Evolutionary conservation across 2,329 filamentous ascomycete species (phyloP).

Genomic region (Diaporthe citriasiana): DNA sequence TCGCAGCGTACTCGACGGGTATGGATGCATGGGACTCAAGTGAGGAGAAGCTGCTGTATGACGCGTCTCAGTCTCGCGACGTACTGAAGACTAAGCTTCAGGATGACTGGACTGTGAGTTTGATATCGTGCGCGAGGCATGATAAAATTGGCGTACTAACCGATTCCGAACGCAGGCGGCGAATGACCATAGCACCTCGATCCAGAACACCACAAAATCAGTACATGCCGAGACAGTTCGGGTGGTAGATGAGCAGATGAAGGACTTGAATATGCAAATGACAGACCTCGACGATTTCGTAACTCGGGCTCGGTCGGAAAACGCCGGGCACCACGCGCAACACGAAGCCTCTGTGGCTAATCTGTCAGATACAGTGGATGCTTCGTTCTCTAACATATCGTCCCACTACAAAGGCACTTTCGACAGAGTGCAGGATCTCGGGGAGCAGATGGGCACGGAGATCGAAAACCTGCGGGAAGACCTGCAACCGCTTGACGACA

Average conservation of each 20-base stretch:
- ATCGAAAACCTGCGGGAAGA: constrained; percentile 70
- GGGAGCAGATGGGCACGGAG: constrained; percentile 75
- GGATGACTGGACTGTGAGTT: constrained; percentile 84
- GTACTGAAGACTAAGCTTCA: constrained; percentile 85
- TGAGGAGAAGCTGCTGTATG: constrained; percentile 77
- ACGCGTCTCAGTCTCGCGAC: constrained; percentile 81
- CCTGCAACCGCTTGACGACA: constrained; percentile 71
- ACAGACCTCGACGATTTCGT: constrained; percentile 92
- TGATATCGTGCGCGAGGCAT: constrained; percentile 64
- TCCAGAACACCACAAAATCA: constrained; percentile 85
- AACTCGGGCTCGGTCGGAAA: constrained; percentile 83
- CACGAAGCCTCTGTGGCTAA: constrained; percentile 76
- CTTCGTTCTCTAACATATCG: constrained; percentile 80
- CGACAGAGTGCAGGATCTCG: constrained; percentile 77
- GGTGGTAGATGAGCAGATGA: constrained; percentile 90
- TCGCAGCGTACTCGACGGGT: constrained; percentile 75
- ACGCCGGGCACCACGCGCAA: constrained; percentile 80
- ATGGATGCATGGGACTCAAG: constrained; percentile 82
- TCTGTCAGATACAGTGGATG: constrained; percentile 77
- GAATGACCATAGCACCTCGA: constrained; percentile 84
- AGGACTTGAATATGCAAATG: constrained; percentile 90
- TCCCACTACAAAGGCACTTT: constrained; percentile 78
- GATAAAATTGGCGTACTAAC: constrained; percentile 46
- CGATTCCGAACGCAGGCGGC: constrained; percentile 66
- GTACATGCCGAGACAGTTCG: constrained; percentile 92